Conservation (phyloP, 2,329 filamentous ascomycete genomes). For the Chalara sp. region DNA sequence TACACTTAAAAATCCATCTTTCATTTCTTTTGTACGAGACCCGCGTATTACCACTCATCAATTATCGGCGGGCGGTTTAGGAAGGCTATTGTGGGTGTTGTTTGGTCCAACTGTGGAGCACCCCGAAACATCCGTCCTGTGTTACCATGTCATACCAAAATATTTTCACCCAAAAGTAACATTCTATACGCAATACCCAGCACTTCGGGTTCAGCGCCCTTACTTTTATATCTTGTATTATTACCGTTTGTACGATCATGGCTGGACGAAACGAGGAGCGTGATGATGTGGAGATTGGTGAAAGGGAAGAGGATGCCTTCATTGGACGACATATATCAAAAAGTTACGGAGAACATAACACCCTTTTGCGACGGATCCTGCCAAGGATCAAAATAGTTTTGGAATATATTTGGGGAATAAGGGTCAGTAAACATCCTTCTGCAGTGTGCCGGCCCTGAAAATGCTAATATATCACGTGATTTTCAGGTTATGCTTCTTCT, state of each 20-base stretch:
- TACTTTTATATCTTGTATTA: no score
- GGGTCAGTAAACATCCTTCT: not conserved
- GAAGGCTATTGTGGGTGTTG: no score
- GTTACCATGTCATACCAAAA: no score
- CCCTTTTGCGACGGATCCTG: not conserved
- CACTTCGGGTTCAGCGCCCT: no score
- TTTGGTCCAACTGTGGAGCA: no score
- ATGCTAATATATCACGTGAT: not conserved
- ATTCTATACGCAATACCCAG: no score
- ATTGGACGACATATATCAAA: not conserved
- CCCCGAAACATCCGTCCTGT: no score
- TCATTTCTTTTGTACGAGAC: no score
- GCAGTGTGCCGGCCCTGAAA: not conserved
- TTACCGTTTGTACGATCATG: slow-evolving; percentile 5
- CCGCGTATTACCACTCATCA: no score
- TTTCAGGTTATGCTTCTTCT: not conserved
- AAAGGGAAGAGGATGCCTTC: not conserved
- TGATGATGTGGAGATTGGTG: not conserved
- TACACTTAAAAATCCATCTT: no score
- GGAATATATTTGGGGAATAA: not conserved
- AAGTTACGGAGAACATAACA: not conserved
- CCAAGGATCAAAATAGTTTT: not conserved
- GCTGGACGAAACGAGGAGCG: slow-evolving; percentile 55
- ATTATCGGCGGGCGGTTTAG: no score
- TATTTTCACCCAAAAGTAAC: no score